Evolutionary conservation across 2,329 filamentous ascomycete genomes (phyloP), one percentile per base, ranked within the genome.

Genomic region (Scolecobasidium constrictum): DNA sequence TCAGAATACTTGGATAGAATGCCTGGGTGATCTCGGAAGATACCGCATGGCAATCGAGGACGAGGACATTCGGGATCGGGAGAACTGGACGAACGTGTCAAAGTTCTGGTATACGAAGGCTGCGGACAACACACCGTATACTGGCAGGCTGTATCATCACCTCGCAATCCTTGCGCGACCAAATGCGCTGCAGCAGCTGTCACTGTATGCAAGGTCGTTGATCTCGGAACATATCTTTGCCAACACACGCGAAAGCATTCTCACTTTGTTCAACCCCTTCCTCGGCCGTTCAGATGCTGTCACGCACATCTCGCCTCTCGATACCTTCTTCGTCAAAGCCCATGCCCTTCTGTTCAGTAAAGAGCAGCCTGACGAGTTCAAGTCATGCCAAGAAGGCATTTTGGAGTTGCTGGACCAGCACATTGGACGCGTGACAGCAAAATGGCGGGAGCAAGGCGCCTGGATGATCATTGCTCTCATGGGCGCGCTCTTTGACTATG

Each of bases 11-110:
- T 96, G 90, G 90, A 85, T 94, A 6, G 90, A 95, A 50, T 95
- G 88, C 42, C 65, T 96, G 0, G 90, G 90, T 0, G 88, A 96
- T 54, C 62, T 96, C 0, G 83, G 81, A 0, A 70, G 88, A 16
- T 95, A 93, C 52, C 71, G 81, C 1, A 95, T 95, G 87, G 86
- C 87, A 0, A 87, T 95, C 35, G 88, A 95, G 57, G 83, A 94
- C 33, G 77, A 83, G 19, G 81, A 92, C 48, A 70, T 83, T 16
- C 63, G 73, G 2, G 83, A 90, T 43, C 68, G 83, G 1, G 85
- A 94, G 38, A 75, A 78, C 0, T 96, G 90, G 90, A 84, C 83
- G 0, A 72, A 73, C 0, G 84, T 94, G 0, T 83, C 83, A 0
- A 68, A 81, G 0, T 78, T 81, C 34, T 96, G 90, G 92, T 95